Base-by-base conservation (phyloP, 805 yeast species). In the Naumovozyma baii region DNA sequence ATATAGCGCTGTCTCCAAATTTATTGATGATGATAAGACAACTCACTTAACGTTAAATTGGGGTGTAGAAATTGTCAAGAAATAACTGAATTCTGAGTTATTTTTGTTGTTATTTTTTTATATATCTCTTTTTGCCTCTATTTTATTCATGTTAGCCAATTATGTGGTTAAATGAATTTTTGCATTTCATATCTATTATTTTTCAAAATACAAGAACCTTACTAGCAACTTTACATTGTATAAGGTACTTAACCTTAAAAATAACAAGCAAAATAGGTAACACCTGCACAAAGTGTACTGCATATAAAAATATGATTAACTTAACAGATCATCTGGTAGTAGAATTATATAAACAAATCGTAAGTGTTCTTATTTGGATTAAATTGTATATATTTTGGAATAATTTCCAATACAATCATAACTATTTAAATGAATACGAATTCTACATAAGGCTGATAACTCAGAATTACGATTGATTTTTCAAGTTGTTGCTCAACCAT, bases 401-500 rank as follows among this genome's bases (percentile, higher is more conserved):
- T 7, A 22, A 22, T 22, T 22, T 22, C 10, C 10, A 22, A 7
- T 22, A 22, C 26, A 22, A 22, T 10, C 26, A 22, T 22, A 22
- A 22, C 10, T 22, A 22, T 10, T 22, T 22, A 22, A 22, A 22
- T 22, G 10, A 22, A 22, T 7, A 22, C 10, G 9, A 7, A 22
- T 22, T 22, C 26, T 22, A 22, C 26, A 22, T 22, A 7, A 7
- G 13, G 9, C 16, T 31, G 14, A 16, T 36, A 17, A 20, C 18
- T 28, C 33, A 28, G 33, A 30, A 34, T 53, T 56, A 66, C 54
- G 69, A 64, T 60, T 74, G 70, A 66, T 73, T 81, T 74, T 86
- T 86, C 70, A 87, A 78, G 73, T 83, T 85, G 63, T 85, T 82
- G 54, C 88, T 78, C 62, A 87, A 79, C 96, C 96, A 87, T 73